Percentiles rank a stretch among this genome's conserved stretches.
These are phyloP conservation scores for Aspergillus indologenus DNA, from an alignment of 495 filamentous ascomycete genomes.

Conservation along the genomic window DNA sequence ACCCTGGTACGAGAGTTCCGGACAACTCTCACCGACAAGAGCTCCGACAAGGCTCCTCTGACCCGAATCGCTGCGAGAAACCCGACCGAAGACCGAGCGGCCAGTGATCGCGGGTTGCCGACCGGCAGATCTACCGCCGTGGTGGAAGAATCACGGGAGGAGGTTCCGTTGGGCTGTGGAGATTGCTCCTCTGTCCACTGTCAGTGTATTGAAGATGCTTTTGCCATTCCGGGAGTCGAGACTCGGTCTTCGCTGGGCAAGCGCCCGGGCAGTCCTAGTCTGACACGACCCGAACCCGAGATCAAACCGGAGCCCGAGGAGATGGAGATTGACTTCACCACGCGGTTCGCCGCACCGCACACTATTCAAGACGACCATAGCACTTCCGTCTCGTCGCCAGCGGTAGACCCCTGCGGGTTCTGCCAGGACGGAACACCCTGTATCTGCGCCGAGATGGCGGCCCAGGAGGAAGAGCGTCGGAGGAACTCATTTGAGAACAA, in stretches of 20 bases:
- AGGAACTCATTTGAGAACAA: slow-evolving; percentile 39
- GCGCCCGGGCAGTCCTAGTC: slow-evolving; percentile 16
- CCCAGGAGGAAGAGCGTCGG: slow-evolving; percentile 40
- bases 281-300: slow-evolving; percentile 29
- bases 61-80: slow-evolving; percentile 12
- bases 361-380: slow-evolving; percentile 28
- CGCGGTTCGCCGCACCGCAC: slow-evolving; percentile 54
- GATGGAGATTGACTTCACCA: slow-evolving; percentile 73
- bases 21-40: slow-evolving; percentile 29
- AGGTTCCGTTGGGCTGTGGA: slow-evolving; percentile 55
- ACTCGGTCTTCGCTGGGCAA: slow-evolving; percentile 30
- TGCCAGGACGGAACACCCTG: slow-evolving; percentile 82
- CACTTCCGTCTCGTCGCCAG: slow-evolving; percentile 35
- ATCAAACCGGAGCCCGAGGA: slow-evolving; percentile 55
- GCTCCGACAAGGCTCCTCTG: slow-evolving; percentile 34
- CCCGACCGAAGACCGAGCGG: not conserved
- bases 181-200: slow-evolving; percentile 61
- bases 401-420: slow-evolving; percentile 77
- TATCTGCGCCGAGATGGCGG: slow-evolving; percentile 73
- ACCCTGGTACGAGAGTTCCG: slow-evolving; percentile 41
- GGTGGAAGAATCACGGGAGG: slow-evolving; percentile 24
- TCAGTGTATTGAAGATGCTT: slow-evolving; percentile 68
- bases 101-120: not conserved
- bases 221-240: slow-evolving; percentile 39
- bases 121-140: slow-evolving; percentile 13